phyloP scores from a whole-genome alignment of 169 alveolate genomes.

The Babesia sp. region DNA sequence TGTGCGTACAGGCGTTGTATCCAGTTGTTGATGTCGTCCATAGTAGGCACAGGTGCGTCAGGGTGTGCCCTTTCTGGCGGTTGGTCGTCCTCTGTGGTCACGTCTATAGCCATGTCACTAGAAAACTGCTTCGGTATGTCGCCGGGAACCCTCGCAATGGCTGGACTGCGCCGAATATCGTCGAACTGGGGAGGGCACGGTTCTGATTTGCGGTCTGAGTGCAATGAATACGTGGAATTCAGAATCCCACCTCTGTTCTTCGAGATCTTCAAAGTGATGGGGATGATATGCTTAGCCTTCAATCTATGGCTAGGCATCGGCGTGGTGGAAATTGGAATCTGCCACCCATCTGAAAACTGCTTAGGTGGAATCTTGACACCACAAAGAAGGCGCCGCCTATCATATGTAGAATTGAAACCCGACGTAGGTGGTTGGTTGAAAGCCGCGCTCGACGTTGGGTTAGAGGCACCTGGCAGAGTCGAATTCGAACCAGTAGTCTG shows the following conservation, averaged over 20 bases:
- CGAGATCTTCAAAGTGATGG: neutral
- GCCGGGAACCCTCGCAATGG: neutral
- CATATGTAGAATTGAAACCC: neutral
- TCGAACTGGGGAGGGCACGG: neutral
- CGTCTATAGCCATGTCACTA: neutral
- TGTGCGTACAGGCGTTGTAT: conserved; percentile 51
- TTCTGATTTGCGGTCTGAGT: neutral
- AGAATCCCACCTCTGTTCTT: neutral
- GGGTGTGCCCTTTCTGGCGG: neutral
- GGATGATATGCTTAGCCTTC: conserved; percentile 7
- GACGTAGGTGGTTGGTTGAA: neutral
- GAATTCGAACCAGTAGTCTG: conserved; percentile 4
- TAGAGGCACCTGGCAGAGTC: neutral
- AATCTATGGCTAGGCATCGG: neutral
- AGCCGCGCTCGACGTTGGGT: neutral
- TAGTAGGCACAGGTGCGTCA: conserved; percentile 12
- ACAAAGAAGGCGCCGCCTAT: neutral
- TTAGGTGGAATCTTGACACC: neutral
- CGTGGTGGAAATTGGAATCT: conserved; percentile 19
- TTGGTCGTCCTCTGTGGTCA: neutral
- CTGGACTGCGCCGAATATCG: neutral
- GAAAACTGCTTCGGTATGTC: conserved; percentile 2
- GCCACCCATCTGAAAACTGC: conserved; percentile 1
- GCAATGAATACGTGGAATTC: neutral
- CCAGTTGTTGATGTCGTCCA: conserved; percentile 53